phyloP scores from a whole-genome alignment of 805 yeast species.

The Komagataella phaffii region DNA sequence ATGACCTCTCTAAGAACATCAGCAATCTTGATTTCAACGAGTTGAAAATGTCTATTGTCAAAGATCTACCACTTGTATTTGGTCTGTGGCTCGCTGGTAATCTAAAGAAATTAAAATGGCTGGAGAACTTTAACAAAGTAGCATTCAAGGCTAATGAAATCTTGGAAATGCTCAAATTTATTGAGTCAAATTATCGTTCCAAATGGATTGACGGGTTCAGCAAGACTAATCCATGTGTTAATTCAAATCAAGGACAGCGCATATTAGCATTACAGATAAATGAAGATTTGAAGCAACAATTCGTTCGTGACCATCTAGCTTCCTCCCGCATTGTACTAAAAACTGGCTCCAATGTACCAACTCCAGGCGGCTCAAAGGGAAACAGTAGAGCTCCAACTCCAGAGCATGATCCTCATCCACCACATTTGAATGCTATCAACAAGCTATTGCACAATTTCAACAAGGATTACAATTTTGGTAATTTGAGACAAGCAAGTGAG shows the following conservation, averaged over 20 bases:
- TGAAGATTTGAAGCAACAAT: slow-evolving; percentile 9
- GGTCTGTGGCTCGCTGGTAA: slow-evolving; percentile 57
- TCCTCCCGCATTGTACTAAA: slow-evolving; percentile 1
- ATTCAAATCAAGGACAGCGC: background rate
- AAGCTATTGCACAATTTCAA: slow-evolving; percentile 18
- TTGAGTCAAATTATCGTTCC: slow-evolving; percentile 39
- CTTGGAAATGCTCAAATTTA: slow-evolving; percentile 39
- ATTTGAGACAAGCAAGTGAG: background rate
- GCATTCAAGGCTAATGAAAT: slow-evolving; percentile 36
- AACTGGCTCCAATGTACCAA: background rate
- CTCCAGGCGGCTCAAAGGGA: background rate
- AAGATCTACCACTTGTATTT: slow-evolving; percentile 59
- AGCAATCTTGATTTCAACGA: slow-evolving; percentile 17
- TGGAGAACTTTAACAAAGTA: slow-evolving; percentile 21
- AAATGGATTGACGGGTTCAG: slow-evolving; percentile 59
- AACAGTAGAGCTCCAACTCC: background rate
- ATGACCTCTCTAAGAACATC: slow-evolving; percentile 18
- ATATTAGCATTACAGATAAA: slow-evolving; percentile 8
- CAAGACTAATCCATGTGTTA: slow-evolving; percentile 1
- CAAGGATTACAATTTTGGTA: slow-evolving; percentile 2
- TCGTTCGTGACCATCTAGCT: slow-evolving; percentile 11
- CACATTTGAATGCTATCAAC: slow-evolving; percentile 15
- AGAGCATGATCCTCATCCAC: background rate
- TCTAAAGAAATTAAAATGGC: slow-evolving; percentile 48
- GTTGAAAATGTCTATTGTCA: slow-evolving; percentile 22